Evolutionary conservation across 371 early-diverging fungal species (phyloP), one percentile per base, ranked within the genome.

Genomic region (Zychaea mexicana): DNA sequence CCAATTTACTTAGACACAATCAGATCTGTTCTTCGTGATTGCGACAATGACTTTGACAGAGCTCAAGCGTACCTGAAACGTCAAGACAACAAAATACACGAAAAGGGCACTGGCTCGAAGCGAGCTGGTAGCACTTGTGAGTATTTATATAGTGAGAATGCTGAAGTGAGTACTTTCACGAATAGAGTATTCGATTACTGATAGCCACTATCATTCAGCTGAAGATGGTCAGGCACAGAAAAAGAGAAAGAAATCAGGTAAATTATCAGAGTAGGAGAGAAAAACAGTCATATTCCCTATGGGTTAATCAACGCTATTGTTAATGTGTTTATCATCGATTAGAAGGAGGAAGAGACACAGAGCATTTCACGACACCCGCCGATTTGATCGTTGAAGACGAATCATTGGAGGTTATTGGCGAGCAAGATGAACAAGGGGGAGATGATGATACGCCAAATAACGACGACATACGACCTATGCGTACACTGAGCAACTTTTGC

Each of bases 381-480:
- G 17, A 54, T 31, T 19, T n/a, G 7, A 19, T 54, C 31, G 53
- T 63, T 13, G 84, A 84, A 55, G 54, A 61, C 17, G 78, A 71
- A 31, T 46, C 68, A 2, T 62, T 82, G 4, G 84, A 82, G 33
- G 70, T 84, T 15, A 57, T 82, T 24, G 77, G 77, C n/a, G 82
- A 84, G 57, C 76, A 73, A 19, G 56, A 66, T 33, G n/a, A 42
- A 7, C 13, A 42, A 42, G 42, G 4, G 7, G 42, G n/a, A 6
- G 47, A 64, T n/a, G 70, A 64, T 0, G 71, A 76, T n/a, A n/a
- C n/a, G n/a, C n/a, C n/a, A n/a, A n/a, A n/a, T n/a, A n/a, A n/a
- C 13, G 70, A 68, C 9, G 69, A 57, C 27, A 72, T 30, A 61
- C 65, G 76, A 7, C 80, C 81, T 1, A 77, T 77, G 63, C 74